phyloP scores from a whole-genome alignment of 768 basidiomycete species.

The Leucogyrophana mollusca region DNA sequence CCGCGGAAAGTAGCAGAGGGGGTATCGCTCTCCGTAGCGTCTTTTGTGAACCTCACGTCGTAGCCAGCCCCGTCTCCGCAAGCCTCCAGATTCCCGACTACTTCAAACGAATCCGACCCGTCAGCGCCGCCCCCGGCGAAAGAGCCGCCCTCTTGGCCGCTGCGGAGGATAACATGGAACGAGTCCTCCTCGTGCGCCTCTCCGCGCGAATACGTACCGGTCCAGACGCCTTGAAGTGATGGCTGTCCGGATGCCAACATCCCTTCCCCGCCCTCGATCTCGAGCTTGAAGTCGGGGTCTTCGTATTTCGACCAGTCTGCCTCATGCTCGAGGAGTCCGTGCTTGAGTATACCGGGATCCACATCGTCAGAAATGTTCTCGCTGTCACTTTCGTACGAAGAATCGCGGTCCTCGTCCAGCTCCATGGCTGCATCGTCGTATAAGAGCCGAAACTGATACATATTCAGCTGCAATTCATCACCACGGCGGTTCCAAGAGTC shows the following conservation, averaged over 20 bases:
- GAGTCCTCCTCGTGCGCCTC: background rate
- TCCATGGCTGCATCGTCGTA: background rate
- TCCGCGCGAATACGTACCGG: background rate
- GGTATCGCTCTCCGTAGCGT: background rate
- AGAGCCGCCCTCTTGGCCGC: background rate
- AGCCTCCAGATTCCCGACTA: background rate
- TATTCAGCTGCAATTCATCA: background rate
- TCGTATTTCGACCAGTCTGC: conserved; percentile 1
- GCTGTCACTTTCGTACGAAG: conserved; percentile 5
- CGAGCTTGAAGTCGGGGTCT: background rate
- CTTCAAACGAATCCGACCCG: background rate
- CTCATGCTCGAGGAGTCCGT: background rate
- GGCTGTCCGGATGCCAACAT: background rate
- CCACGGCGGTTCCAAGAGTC: background rate
- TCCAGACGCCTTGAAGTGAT: background rate
- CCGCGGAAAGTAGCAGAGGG: background rate
- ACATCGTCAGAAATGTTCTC: conserved; percentile 3
- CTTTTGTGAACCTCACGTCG: background rate
- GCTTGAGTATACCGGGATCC: conserved; percentile 2
- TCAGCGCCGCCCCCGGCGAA: conserved; percentile 1
- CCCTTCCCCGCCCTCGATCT: background rate
- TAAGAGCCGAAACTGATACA: background rate
- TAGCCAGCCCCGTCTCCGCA: background rate
- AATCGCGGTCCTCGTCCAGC: conserved; percentile 2
- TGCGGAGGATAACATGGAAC: background rate